A percentile compares a stretch with the other conserved stretches of the same genome.
Evolutionary conservation across 768 basidiomycete genomes (phyloP).

Genomic region (Hortiboletus campestris): DNA sequence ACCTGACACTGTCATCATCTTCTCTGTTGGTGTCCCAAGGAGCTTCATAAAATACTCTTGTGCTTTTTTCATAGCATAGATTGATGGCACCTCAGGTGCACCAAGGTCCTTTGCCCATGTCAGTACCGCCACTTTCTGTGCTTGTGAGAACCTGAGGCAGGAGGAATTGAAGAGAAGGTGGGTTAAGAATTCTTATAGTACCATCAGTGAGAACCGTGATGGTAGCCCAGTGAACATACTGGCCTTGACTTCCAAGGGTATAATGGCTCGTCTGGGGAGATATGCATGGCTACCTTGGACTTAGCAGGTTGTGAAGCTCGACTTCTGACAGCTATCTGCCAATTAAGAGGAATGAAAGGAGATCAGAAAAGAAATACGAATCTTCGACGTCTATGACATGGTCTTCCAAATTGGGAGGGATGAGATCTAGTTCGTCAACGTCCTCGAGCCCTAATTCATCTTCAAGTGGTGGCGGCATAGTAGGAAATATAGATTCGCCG

Average conservation of each 20-base stretch:
- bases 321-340: background rate
- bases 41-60: slow-evolving; percentile 15
- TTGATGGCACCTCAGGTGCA: slow-evolving; percentile 26
- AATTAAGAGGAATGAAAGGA: background rate
- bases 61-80: slow-evolving; percentile 22
- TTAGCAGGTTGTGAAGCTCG: background rate
- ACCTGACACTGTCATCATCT: slow-evolving; percentile 17
- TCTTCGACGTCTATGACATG: background rate
- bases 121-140: slow-evolving; percentile 30
- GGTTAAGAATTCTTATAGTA: slow-evolving; percentile 30
- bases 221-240: background rate
- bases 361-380: background rate
- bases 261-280: background rate
- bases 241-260: background rate
- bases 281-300: background rate
- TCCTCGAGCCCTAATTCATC: background rate
- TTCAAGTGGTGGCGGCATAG: background rate
- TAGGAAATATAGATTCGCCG: background rate
- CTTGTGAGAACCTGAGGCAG: slow-evolving; percentile 27
- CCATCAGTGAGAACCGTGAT: background rate
- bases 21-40: slow-evolving; percentile 25
- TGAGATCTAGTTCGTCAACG: background rate
- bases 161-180: slow-evolving; percentile 34
- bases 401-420: background rate
- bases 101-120: slow-evolving; percentile 30